Percentiles rank a stretch among this genome's conserved stretches.
These are phyloP conservation scores for Alternaria triticina DNA, from an alignment of 2,329 filamentous ascomycete species.

Conservation along the genomic window DNA sequence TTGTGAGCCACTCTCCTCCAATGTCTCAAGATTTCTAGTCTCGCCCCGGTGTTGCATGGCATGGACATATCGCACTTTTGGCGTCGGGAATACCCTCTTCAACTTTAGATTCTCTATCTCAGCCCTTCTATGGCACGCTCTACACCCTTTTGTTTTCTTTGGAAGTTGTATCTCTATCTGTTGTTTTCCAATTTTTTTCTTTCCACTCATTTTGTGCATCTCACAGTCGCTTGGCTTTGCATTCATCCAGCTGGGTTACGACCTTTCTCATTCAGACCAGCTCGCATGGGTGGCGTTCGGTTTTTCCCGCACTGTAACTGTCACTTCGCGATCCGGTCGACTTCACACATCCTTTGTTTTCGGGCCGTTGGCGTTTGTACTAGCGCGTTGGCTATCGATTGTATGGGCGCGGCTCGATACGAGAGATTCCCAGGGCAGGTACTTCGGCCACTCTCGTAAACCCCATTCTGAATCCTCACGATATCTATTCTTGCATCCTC, in stretches of 20 bases:
- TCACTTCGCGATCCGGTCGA: neutral
- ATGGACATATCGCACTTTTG: slow-evolving; percentile 12
- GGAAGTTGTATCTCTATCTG: neutral
- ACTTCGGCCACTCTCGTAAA: slow-evolving; percentile 13
- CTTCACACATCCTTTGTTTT: neutral
- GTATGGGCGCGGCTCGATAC: slow-evolving; percentile 10
- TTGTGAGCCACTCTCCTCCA: neutral
- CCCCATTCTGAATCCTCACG: neutral
- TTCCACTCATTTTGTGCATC: slow-evolving; percentile 1
- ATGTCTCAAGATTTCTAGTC: neutral
- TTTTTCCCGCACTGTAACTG: neutral
- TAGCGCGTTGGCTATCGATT: slow-evolving; percentile 17
- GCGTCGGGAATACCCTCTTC: slow-evolving; percentile 15
- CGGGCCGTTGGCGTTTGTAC: slow-evolving; percentile 6
- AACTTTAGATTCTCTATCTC: slow-evolving; percentile 2
- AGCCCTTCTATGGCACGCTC: neutral
- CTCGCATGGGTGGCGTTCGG: slow-evolving; percentile 15
- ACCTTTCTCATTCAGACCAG: slow-evolving; percentile 4
- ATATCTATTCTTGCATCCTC: slow-evolving; percentile 10
- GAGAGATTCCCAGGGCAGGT: slow-evolving; percentile 2
- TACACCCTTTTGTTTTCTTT: neutral
- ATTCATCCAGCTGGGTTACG: slow-evolving; percentile 3
- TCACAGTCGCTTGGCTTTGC: slow-evolving; percentile 3
- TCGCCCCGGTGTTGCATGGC: slow-evolving; percentile 1
- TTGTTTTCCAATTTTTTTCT: neutral